Conservation (phyloP, 805 yeast species). For the Diddensiella santjacobensis region DNA sequence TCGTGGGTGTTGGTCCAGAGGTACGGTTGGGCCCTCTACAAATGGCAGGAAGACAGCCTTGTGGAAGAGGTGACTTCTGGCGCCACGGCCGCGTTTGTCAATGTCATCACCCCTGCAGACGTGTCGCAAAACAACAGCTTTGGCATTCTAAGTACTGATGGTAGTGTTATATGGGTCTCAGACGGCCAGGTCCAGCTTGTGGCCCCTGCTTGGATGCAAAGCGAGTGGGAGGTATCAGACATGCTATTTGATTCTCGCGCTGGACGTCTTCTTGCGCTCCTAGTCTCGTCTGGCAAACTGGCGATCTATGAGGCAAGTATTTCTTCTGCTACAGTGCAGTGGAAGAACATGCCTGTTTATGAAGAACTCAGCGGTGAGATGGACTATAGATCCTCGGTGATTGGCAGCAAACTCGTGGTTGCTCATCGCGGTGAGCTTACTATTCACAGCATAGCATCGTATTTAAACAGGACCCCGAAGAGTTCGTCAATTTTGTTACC, state of each 20-base stretch:
- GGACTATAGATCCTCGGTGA: not conserved
- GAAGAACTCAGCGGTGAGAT: not conserved
- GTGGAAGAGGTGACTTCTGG: constrained; percentile 16
- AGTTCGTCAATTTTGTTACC: not conserved
- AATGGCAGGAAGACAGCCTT: constrained; percentile 18
- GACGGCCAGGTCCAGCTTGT: constrained; percentile 16
- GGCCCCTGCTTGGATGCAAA: constrained; percentile 15
- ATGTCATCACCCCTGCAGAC: constrained; percentile 3
- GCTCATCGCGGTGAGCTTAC: not conserved
- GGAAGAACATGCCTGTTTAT: not conserved
- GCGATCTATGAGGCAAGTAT: not conserved
- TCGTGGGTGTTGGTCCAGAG: constrained; percentile 20
- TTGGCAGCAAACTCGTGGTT: constrained; percentile 1
- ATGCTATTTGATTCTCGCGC: not conserved
- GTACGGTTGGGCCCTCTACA: constrained; percentile 19
- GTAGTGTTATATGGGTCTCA: constrained; percentile 15
- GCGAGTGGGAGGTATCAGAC: not conserved
- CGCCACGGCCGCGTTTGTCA: constrained; percentile 9
- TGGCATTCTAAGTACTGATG: constrained; percentile 16
- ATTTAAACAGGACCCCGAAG: not conserved
- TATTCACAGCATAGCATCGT: constrained; percentile 2
- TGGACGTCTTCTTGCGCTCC: not conserved
- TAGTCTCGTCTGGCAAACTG: not conserved
- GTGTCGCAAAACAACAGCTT: constrained; percentile 7
- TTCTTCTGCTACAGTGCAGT: not conserved